A percentile compares a stretch with the other conserved stretches of the same genome.
These are phyloP conservation scores for Leucogyrophana mollusca DNA, from an alignment of 768 basidiomycete genomes.

Conservation along the genomic window DNA sequence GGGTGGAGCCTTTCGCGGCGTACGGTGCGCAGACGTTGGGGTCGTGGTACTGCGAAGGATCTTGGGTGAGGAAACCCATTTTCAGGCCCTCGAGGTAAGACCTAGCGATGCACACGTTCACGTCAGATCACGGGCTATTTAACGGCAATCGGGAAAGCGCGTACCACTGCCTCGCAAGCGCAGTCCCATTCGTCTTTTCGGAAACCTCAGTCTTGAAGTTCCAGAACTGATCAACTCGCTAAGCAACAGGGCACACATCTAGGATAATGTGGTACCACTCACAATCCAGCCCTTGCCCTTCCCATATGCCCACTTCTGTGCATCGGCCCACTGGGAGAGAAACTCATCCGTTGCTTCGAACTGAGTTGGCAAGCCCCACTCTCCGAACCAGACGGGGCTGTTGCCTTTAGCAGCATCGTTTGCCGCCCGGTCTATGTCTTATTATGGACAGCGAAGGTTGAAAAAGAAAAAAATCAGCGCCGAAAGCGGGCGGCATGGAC, in stretches of 20 bases:
- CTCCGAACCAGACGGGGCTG: slow-evolving; percentile 53
- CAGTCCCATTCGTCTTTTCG: slow-evolving; percentile 38
- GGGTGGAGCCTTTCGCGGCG: neutral
- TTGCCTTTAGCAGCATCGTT: slow-evolving; percentile 43
- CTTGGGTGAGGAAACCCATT: slow-evolving; percentile 58
- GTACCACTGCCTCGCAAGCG: slow-evolving; percentile 63
- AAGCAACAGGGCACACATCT: neutral
- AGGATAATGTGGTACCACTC: slow-evolving; percentile 27
- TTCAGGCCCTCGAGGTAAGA: slow-evolving; percentile 64
- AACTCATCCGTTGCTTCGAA: slow-evolving; percentile 63
- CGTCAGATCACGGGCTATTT: neutral
- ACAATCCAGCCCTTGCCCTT: slow-evolving; percentile 66
- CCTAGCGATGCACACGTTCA: slow-evolving; percentile 38
- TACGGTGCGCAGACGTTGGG: slow-evolving; percentile 65
- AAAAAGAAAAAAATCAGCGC: neutral
- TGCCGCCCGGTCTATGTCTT: slow-evolving; percentile 61
- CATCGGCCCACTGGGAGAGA: slow-evolving; percentile 68
- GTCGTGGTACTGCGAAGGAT: slow-evolving; percentile 57
- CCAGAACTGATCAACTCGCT: slow-evolving; percentile 48
- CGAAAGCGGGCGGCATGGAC: neutral
- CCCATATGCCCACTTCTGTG: slow-evolving; percentile 66
- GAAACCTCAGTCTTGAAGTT: slow-evolving; percentile 73
- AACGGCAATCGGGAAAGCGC: slow-evolving; percentile 11
- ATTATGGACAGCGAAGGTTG: neutral
- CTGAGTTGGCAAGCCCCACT: slow-evolving; percentile 64